These are phyloP conservation scores for Hygrophorus pudorinus DNA, from an alignment of 768 basidiomycete genomes.

Conservation along the genomic window DNA sequence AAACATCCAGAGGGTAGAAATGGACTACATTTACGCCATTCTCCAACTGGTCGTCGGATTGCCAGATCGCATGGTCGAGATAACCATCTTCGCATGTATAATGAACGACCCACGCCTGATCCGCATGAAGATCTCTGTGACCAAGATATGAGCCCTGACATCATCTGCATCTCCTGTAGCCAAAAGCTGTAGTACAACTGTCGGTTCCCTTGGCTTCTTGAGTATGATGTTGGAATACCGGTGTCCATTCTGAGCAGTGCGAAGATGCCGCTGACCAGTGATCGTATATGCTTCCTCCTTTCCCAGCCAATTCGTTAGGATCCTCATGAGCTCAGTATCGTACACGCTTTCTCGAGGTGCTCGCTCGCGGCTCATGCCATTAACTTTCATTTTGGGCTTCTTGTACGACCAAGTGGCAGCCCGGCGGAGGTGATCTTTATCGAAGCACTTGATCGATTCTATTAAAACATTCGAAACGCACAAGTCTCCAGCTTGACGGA, in stretches of 20 bases:
- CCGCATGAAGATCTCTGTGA: not conserved
- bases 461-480: not conserved
- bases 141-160: not conserved
- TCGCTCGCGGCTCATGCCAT: not conserved
- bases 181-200: not conserved
- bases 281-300: not conserved
- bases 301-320: not conserved
- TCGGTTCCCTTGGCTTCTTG: not conserved
- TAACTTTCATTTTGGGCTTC: not conserved
- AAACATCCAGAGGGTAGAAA: too few species aligned
- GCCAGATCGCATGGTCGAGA: not conserved
- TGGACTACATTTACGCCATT: not conserved
- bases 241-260: not conserved
- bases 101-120: not conserved
- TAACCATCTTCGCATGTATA: not conserved
- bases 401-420: not conserved
- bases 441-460: slow-evolving; percentile 1
- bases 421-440: not conserved
- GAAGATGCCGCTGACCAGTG: not conserved
- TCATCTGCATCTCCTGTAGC: not conserved
- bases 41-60: not conserved
- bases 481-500: not conserved
- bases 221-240: not conserved
- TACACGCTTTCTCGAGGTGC: slow-evolving; percentile 1
- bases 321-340: slow-evolving; percentile 1